Evolutionary conservation across 2,329 filamentous ascomycete genomes (phyloP).

Genomic region (Amylocarpus encephaloides): DNA sequence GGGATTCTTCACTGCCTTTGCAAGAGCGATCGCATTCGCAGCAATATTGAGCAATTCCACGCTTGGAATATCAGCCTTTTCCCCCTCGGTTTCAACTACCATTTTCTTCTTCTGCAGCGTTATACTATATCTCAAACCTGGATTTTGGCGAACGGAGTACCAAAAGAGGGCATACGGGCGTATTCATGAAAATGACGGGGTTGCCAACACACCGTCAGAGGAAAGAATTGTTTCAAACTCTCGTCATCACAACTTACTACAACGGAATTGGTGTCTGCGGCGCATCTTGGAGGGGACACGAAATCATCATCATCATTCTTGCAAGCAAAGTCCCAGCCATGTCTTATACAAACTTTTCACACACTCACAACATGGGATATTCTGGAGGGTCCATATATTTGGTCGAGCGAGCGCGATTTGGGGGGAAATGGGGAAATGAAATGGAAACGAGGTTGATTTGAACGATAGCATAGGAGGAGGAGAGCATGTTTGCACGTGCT

Average conservation of each 20-base stretch:
- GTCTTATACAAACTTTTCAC: too few relatives aligned
- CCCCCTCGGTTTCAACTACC: background rate
- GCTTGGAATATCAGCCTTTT: background rate
- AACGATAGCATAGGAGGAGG: too few relatives aligned
- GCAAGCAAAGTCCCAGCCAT: too few relatives aligned
- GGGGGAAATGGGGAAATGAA: too few relatives aligned
- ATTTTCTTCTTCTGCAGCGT: constrained; percentile 18
- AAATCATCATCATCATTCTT: too few relatives aligned
- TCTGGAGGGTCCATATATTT: too few relatives aligned
- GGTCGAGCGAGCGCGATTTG: too few relatives aligned
- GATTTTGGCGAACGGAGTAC: constrained; percentile 31
- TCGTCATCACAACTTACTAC: too few relatives aligned
- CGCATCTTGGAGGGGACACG: background rate
- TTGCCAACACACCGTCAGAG: background rate
- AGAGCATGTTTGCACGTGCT: too few relatives aligned
- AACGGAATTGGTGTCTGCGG: background rate
- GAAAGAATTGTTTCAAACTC: background rate
- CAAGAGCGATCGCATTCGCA: constrained; percentile 5
- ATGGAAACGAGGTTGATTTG: too few relatives aligned
- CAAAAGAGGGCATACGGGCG: constrained; percentile 31
- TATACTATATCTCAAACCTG: constrained; percentile 21
- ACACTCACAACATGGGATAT: too few relatives aligned
- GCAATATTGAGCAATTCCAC: background rate
- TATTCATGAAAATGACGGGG: constrained; percentile 14
- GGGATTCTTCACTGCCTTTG: constrained; percentile 7